Evolutionary conservation across 352 stramenopile genomes (phyloP), one percentile per base, ranked within the genome.

Genomic region (Phytophthora europaea): DNA sequence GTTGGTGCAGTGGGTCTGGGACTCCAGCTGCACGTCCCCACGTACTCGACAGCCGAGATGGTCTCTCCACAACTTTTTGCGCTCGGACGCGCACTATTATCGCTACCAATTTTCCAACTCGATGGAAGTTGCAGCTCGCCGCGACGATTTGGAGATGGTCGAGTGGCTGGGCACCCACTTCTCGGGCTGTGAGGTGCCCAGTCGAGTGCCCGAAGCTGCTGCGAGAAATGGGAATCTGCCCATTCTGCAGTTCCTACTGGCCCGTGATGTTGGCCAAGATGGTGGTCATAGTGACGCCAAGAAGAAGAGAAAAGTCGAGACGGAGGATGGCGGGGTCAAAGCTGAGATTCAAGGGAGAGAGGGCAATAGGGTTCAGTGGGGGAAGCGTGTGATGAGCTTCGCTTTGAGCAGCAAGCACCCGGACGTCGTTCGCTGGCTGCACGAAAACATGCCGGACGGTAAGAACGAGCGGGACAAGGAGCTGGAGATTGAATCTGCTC

Each of bases 301-400:
- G 1, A 67, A 67, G 22, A 67, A 67, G 50, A 67, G 23, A 22
- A 55, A 47, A 34, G n/a, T 67, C 13, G n/a, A 40, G 47, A 33
- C 59, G 28, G 34, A 20, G 4, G 20, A 12, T 23, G 47, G 33
- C 13, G 60, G 18, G 18, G 23, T 38, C 22, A 45, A 45, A 45
- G 38, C 43, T 51, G 16, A 66, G 13, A 28, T 9, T 8, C 26
- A 56, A 36, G 31, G 3, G 6, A 1, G 7, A 12, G 15, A 6
- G 12, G 56, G 34, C 7, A 48, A 67, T n/a, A 36, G 52, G 9
- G 36, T 67, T 10, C 40, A 26, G 8, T 67, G 61, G 61, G 16
- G 50, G 15, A 38, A 3, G 16, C 22, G 12, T n/a, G 40, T 16
- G 9, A 55, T 40, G 26, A 34, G 6, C 23, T 45, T 4, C 6